Conservation (phyloP, 2,329 filamentous ascomycete genomes). For the Mycogone perniciosa region DNA sequence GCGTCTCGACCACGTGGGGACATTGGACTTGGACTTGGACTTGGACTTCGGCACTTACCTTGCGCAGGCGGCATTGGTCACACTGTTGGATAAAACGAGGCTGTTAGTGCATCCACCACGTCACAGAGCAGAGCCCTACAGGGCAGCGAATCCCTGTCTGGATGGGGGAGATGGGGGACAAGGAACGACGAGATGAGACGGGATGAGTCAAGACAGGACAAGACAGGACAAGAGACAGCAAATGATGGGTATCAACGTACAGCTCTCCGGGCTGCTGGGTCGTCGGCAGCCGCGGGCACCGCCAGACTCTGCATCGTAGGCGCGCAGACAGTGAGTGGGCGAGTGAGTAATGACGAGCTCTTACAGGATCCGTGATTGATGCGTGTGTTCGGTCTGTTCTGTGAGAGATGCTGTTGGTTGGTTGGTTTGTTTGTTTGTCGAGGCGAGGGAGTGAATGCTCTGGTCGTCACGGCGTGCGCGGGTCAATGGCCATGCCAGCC, state of each 20-base stretch:
- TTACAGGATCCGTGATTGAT: too few species aligned
- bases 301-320: slow-evolving; percentile 9
- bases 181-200: too few species aligned
- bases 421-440: too few species aligned
- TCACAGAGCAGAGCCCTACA: neutral
- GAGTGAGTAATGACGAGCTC: neutral
- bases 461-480: too few species aligned
- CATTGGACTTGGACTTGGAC: neutral
- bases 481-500: too few species aligned
- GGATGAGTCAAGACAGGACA: neutral
- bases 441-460: too few species aligned
- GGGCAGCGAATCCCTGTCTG: neutral
- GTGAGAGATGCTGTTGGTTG: too few species aligned
- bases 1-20: neutral
- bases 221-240: neutral
- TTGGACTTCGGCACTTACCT: slow-evolving; percentile 26
- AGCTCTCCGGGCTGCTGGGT: slow-evolving; percentile 28
- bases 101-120: neutral
- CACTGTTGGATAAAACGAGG: slow-evolving; percentile 26
- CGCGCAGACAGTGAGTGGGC: neutral
- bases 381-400: too few species aligned
- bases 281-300: slow-evolving; percentile 30
- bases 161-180: too few species aligned
- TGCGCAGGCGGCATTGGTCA: slow-evolving; percentile 38
- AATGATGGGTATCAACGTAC: slow-evolving; percentile 24